These are phyloP conservation scores for Colletotrichum tabaci DNA, from an alignment of 2,329 filamentous ascomycete genomes.

Conservation along the genomic window DNA sequence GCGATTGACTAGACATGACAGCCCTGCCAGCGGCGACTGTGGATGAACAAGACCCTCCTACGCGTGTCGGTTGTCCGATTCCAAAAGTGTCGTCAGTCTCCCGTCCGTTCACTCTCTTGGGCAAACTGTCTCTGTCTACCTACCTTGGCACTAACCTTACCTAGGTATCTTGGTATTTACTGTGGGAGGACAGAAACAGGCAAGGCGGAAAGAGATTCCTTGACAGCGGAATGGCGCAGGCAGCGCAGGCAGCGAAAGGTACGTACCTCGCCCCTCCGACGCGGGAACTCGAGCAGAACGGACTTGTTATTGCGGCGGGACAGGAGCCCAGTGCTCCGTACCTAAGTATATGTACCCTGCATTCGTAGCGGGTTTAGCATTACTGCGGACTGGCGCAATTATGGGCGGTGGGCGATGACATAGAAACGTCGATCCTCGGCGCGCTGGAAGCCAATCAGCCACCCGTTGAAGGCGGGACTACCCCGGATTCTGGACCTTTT, in stretches of 20 bases:
- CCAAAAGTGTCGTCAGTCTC: too few species aligned
- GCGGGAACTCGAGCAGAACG: background rate
- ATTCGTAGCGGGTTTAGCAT: background rate
- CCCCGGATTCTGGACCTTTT: conserved; percentile 41
- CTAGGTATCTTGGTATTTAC: too few species aligned
- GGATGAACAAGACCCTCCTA: background rate
- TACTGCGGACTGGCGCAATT: conserved; percentile 1
- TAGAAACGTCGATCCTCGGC: conserved; percentile 35
- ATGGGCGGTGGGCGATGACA: conserved; percentile 41
- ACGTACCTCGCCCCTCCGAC: background rate
- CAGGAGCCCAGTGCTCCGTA: background rate
- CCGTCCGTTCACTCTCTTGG: too few species aligned
- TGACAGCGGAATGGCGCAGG: background rate
- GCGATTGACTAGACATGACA: background rate
- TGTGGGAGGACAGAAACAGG: background rate
- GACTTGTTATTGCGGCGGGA: background rate
- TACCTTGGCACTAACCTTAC: too few species aligned
- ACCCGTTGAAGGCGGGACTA: conserved; percentile 18
- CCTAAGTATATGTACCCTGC: too few species aligned
- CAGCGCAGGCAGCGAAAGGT: background rate
- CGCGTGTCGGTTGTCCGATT: too few species aligned
- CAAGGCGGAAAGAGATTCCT: background rate
- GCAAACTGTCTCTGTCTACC: background rate
- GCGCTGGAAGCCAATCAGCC: conserved; percentile 26
- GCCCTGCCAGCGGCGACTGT: background rate